Conservation (phyloP, 163 green algal genomes). For the Chlorella variabilis region DNA sequence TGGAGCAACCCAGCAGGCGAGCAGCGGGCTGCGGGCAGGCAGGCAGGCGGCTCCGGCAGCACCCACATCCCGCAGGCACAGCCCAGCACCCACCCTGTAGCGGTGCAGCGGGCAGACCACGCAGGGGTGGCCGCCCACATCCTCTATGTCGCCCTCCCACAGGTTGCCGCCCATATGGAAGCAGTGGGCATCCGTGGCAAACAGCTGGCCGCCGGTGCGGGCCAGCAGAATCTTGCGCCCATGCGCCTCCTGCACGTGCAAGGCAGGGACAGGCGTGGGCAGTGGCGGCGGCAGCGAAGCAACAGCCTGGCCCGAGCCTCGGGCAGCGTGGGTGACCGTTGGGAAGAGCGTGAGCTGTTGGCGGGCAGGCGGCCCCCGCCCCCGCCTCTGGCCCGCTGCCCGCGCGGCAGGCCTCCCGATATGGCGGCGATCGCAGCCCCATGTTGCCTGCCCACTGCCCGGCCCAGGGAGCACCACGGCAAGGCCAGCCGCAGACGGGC, state of each 20-base stretch:
- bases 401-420: too few species aligned
- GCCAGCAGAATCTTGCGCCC: slow-evolving; percentile 46
- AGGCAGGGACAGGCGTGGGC: too few species aligned
- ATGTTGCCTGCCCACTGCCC: not conserved
- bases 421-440: not conserved
- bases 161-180: slow-evolving; percentile 48
- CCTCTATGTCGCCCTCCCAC: slow-evolving; percentile 53
- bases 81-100: slow-evolving; percentile 31
- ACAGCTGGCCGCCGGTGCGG: slow-evolving; percentile 28
- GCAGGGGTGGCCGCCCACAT: slow-evolving; percentile 48
- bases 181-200: slow-evolving; percentile 50
- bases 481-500: not conserved
- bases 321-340: not conserved
- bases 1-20: not conserved
- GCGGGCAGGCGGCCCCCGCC: not conserved
- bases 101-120: slow-evolving; percentile 53
- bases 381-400: too few species aligned
- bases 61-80: not conserved
- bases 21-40: too few species aligned
- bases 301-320: too few species aligned
- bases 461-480: too few species aligned
- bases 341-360: not conserved
- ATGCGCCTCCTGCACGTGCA: slow-evolving; percentile 32
- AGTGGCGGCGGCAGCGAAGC: too few species aligned
- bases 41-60: not conserved